Percentiles rank a stretch among this genome's conserved stretches.
These are phyloP conservation scores for Leccinum fibrillosum DNA, from an alignment of 768 basidiomycete genomes.

Conservation along the genomic window DNA sequence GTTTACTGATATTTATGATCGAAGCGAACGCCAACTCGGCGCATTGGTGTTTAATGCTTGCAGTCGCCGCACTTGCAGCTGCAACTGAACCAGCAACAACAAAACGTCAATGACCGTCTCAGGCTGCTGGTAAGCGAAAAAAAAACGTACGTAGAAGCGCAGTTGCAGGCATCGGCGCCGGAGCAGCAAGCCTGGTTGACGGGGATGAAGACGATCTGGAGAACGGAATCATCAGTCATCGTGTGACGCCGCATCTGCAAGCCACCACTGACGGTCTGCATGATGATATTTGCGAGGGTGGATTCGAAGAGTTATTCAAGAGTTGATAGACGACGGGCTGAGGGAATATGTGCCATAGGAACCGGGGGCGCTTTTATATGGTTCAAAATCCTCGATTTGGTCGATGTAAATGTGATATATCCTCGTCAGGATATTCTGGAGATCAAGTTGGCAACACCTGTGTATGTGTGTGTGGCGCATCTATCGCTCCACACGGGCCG, in stretches of 20 bases:
- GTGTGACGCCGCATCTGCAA: neutral
- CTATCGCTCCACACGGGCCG: neutral
- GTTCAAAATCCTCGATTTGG: neutral
- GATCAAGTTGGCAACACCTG: neutral
- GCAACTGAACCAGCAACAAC: constrained; percentile 5
- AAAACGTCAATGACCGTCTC: neutral
- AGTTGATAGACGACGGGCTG: neutral
- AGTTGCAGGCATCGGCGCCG: constrained; percentile 5
- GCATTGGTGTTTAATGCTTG: constrained; percentile 13
- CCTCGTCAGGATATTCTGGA: neutral
- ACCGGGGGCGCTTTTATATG: constrained; percentile 6
- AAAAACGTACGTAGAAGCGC: constrained; percentile 9
- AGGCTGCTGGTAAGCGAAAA: too few relatives aligned
- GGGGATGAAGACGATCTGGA: constrained; percentile 7
- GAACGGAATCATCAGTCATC: neutral
- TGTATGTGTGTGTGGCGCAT: neutral
- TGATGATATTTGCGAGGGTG: constrained; percentile 1
- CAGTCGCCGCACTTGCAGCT: constrained; percentile 19
- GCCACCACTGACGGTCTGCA: constrained; percentile 18
- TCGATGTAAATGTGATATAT: neutral
- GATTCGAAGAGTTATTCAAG: neutral
- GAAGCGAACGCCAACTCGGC: neutral
- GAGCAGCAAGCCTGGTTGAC: constrained; percentile 21
- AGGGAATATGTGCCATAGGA: neutral
- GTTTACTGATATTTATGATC: neutral